These are phyloP conservation scores for Phytophthora brassicae DNA, from an alignment of 352 stramenopile genomes.

Conservation along the genomic window DNA sequence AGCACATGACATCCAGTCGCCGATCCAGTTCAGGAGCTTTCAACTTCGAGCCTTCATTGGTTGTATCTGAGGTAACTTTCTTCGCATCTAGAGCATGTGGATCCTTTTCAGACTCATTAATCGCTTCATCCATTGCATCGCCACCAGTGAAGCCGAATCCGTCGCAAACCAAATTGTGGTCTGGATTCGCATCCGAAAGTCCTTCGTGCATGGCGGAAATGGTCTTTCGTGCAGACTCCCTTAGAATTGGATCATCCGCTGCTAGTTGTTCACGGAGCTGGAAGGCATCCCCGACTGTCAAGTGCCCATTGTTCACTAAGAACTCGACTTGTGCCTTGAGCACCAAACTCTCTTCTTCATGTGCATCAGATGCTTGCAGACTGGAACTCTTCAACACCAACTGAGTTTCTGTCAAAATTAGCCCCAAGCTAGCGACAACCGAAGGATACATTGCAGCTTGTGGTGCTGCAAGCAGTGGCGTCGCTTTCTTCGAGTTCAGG, in stretches of 20 bases:
- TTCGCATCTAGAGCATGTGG: conserved; percentile 5
- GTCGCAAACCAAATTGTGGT: conserved; percentile 27
- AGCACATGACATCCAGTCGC: conserved; percentile 79
- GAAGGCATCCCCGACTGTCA: conserved; percentile 72
- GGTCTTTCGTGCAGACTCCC: conserved; percentile 57
- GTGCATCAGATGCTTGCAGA: conserved; percentile 2
- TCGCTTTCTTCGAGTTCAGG: conserved; percentile 29
- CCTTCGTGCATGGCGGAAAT: conserved; percentile 65
- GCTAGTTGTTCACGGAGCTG: conserved; percentile 66
- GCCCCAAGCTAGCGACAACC: conserved; percentile 14
- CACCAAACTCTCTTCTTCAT: conserved; percentile 43
- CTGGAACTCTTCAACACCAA: not conserved
- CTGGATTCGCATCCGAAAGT: conserved; percentile 34
- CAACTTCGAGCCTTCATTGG: conserved; percentile 7
- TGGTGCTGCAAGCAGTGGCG: conserved; percentile 24
- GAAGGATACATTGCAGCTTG: conserved; percentile 33
- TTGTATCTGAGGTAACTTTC: not conserved
- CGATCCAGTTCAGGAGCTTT: conserved; percentile 28
- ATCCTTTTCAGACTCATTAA: conserved; percentile 15
- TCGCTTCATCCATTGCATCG: conserved; percentile 12
- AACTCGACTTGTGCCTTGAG: conserved; percentile 78
- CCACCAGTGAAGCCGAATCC: conserved; percentile 33
- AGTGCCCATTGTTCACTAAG: conserved; percentile 59
- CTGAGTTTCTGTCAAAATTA: not conserved
- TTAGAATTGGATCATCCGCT: conserved; percentile 47